Percentiles rank a stretch among this genome's conserved stretches.
phyloP scores from a whole-genome alignment of 208 protist genomes.

The Trypanosoma rangeli region DNA sequence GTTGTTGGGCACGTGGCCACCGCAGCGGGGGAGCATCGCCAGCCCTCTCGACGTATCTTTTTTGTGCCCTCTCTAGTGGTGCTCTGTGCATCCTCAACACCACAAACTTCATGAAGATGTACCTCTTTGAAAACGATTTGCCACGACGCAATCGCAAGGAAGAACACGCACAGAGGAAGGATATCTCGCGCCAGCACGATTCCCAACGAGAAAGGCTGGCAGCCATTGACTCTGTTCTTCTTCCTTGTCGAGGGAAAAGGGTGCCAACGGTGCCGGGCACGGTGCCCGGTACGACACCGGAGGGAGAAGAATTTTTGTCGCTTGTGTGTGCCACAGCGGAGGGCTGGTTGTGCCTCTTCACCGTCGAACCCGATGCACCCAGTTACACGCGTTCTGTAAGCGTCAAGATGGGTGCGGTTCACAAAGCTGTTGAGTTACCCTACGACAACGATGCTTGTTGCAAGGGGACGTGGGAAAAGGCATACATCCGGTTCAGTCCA shows the following conservation, averaged over 20 bases:
- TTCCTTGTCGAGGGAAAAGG: neutral
- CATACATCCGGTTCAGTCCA: constrained; percentile 20
- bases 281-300: neutral
- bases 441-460: neutral
- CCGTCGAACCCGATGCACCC: neutral
- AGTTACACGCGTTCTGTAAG: constrained; percentile 8
- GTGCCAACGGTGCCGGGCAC: neutral
- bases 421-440: constrained; percentile 16
- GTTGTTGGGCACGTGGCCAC: constrained; percentile 39
- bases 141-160: constrained; percentile 2
- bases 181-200: neutral
- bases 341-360: constrained; percentile 22
- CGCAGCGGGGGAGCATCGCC: constrained; percentile 29
- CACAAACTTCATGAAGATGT: constrained; percentile 60
- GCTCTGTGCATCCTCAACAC: constrained; percentile 69
- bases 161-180: neutral
- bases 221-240: constrained; percentile 27
- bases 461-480: constrained; percentile 15
- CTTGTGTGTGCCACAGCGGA: constrained; percentile 21
- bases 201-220: constrained; percentile 5
- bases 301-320: neutral
- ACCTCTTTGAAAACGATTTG: constrained; percentile 49
- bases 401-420: constrained; percentile 3
- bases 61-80: constrained; percentile 65
- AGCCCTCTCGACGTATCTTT: constrained; percentile 47